Conservation (phyloP, 352 stramenopile genomes). For the Phytophthora tentaculata region DNA sequence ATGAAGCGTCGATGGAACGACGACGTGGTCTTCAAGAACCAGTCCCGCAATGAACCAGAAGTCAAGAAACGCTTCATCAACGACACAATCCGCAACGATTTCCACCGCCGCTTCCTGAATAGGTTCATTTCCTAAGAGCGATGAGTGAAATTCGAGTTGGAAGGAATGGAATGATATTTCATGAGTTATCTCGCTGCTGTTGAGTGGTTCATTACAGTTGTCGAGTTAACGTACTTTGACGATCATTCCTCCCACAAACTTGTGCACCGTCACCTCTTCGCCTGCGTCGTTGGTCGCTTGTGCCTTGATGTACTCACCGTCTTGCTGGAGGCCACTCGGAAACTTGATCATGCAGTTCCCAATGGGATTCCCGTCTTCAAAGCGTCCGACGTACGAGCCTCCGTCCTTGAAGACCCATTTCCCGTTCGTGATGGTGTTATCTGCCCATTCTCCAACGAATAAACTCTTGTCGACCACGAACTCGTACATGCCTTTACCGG, state of each 20-base stretch:
- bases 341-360: constrained; percentile 91
- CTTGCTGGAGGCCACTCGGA: constrained; percentile 82
- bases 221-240: constrained; percentile 65
- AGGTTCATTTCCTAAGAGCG: constrained; percentile 91
- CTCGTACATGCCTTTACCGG: constrained; percentile 90
- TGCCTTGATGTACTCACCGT: constrained; percentile 83
- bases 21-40: constrained; percentile 99
- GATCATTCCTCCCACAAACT: constrained; percentile 74
- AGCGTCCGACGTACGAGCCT: constrained; percentile 82
- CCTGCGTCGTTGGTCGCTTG: constrained; percentile 50
- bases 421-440: constrained; percentile 88
- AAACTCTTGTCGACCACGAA: constrained; percentile 84
- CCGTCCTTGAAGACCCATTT: constrained; percentile 93
- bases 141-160: background rate
- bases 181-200: constrained; percentile 19
- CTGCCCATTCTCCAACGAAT: constrained; percentile 86
- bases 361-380: constrained; percentile 88
- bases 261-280: constrained; percentile 62
- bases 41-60: constrained; percentile 94
- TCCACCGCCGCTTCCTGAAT: constrained; percentile 98
- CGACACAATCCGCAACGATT: constrained; percentile 99
- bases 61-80: constrained; percentile 99
- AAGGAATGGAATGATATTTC: constrained; percentile 28
- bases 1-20: constrained; percentile 99
- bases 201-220: background rate